phyloP scores from a whole-genome alignment of 257 asterid species.

The Nicotiana tomentosiformis region DNA sequence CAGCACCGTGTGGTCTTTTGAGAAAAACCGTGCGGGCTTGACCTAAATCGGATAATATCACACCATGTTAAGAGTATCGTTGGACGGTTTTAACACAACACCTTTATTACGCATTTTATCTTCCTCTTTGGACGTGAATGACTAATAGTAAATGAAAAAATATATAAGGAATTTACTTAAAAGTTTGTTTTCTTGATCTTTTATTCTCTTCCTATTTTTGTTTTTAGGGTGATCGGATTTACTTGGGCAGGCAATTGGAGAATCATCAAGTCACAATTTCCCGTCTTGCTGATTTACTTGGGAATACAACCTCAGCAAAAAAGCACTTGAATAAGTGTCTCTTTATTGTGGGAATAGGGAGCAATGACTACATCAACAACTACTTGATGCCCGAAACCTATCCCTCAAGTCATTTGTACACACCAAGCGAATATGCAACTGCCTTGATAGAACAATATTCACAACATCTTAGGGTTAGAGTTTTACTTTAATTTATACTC shows the following conservation, averaged over 20 bases:
- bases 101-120: too few species aligned
- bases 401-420: slow-evolving; percentile 7
- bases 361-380: slow-evolving; percentile 58
- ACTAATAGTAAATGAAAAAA: too few species aligned
- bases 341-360: slow-evolving; percentile 47
- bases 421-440: slow-evolving; percentile 37
- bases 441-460: slow-evolving; percentile 21
- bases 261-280: slow-evolving; percentile 22
- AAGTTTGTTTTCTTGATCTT: not conserved
- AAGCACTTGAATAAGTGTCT: slow-evolving; percentile 32
- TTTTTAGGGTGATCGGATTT: slow-evolving; percentile 27
- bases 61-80: too few species aligned
- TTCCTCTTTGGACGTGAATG: too few species aligned
- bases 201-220: not conserved
- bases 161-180: not conserved
- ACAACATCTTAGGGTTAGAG: slow-evolving; percentile 14
- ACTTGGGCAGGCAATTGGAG: not conserved
- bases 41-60: too few species aligned
- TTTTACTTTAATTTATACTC: not conserved
- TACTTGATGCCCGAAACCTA: slow-evolving; percentile 27
- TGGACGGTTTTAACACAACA: too few species aligned
- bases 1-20: too few species aligned
- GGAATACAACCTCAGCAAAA: not conserved
- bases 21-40: too few species aligned
- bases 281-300: not conserved